These are phyloP conservation scores for Inga leiocalycina DNA, from an alignment of 306 rosid species.

Conservation along the genomic window DNA sequence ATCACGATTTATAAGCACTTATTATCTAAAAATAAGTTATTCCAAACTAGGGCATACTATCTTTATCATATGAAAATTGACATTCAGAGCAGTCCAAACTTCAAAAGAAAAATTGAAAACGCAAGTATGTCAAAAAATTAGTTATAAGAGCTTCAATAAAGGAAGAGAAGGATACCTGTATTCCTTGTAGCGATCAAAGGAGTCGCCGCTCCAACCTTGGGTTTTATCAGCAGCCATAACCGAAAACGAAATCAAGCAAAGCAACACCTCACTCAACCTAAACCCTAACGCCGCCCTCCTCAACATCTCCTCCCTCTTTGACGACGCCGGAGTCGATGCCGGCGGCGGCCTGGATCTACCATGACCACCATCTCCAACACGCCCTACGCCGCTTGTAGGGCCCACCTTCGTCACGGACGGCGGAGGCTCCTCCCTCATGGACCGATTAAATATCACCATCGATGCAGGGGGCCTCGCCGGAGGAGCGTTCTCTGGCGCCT, in stretches of 20 bases:
- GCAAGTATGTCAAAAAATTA: not conserved
- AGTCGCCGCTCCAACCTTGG: slow-evolving; percentile 98
- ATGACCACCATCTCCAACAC: slow-evolving; percentile 18
- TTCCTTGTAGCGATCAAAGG: slow-evolving; percentile 95
- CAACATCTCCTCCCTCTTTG: slow-evolving; percentile 49
- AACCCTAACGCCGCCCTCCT: slow-evolving; percentile 80
- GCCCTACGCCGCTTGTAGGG: slow-evolving; percentile 32
- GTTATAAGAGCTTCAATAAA: not conserved
- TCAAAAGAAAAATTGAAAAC: slow-evolving; percentile 16
- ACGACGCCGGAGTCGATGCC: slow-evolving; percentile 20
- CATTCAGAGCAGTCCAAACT: not conserved
- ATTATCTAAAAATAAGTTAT: no score
- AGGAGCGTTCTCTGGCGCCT: slow-evolving; percentile 34
- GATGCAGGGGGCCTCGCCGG: slow-evolving; percentile 34
- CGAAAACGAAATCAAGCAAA: slow-evolving; percentile 89
- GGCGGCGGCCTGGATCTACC: slow-evolving; percentile 39
- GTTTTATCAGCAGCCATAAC: slow-evolving; percentile 98
- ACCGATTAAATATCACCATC: slow-evolving; percentile 39
- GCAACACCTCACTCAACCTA: slow-evolving; percentile 69
- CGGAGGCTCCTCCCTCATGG: slow-evolving; percentile 52
- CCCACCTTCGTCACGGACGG: slow-evolving; percentile 50
- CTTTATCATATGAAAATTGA: not conserved
- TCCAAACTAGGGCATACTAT: no score
- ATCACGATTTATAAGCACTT: no score
- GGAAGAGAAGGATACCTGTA: slow-evolving; percentile 59